Percentiles rank a stretch among this genome's conserved stretches.
Evolutionary conservation across 192 early-diverging fungal species (phyloP).

Genomic region (Coemansia umbellata): DNA sequence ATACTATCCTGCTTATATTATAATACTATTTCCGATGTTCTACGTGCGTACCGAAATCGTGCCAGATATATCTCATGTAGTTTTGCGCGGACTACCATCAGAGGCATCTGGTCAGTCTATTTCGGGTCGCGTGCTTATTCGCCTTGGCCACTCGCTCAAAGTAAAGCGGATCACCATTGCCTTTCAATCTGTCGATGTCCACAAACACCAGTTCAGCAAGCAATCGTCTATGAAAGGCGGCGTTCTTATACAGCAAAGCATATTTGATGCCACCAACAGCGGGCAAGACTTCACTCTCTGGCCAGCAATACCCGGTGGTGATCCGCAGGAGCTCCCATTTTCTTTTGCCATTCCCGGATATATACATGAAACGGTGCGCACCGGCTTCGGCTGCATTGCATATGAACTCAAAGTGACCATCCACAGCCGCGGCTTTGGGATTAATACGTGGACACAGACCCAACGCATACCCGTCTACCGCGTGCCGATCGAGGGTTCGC

Average conservation of each 20-base stretch:
- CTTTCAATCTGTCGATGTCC: conserved; percentile 10
- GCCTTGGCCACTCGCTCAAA: conserved; percentile 26
- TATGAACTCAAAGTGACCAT: conserved; percentile 38
- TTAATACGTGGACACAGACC: conserved; percentile 38
- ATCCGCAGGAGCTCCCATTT: conserved; percentile 30
- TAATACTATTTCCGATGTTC: conserved; percentile 11
- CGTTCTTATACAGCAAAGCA: conserved; percentile 5
- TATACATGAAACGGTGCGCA: conserved; percentile 27
- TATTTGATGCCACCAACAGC: conserved; percentile 19
- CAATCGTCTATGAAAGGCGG: background rate
- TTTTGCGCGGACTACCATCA: conserved; percentile 24
- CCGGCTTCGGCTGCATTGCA: conserved; percentile 22
- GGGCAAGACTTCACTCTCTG: conserved; percentile 12
- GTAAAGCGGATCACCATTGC: conserved; percentile 14
- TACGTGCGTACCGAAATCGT: conserved; percentile 33
- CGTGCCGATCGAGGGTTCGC: conserved; percentile 20
- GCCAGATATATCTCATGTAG: conserved; percentile 9
- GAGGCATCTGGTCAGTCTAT: conserved; percentile 30
- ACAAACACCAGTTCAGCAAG: background rate
- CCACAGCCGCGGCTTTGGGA: conserved; percentile 34
- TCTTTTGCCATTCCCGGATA: conserved; percentile 30
- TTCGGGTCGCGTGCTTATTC: conserved; percentile 29
- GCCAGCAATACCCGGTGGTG: background rate
- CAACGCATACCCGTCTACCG: conserved; percentile 30
- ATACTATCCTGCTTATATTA: background rate